Conservation (phyloP, 768 basidiomycete genomes). For the Psilocybe cyanescens region DNA sequence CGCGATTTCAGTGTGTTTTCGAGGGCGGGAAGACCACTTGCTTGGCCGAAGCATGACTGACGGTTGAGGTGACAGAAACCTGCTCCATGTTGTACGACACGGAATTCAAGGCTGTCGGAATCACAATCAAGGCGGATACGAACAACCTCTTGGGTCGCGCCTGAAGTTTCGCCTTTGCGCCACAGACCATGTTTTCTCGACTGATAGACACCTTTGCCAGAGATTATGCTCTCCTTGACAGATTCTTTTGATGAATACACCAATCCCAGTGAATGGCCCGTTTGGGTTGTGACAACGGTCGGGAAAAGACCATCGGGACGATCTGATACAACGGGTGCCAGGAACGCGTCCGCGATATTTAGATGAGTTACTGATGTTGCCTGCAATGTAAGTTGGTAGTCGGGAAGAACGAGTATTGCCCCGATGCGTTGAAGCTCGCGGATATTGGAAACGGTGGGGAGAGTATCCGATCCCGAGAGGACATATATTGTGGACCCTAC, state of each 20-base stretch:
- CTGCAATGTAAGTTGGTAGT: constrained; percentile 66
- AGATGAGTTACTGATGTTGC: constrained; percentile 59
- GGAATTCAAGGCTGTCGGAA: constrained; percentile 88
- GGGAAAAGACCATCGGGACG: constrained; percentile 92
- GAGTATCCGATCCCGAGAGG: constrained; percentile 46
- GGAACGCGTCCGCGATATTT: constrained; percentile 84
- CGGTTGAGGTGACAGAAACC: constrained; percentile 95
- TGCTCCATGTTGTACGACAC: constrained; percentile 84
- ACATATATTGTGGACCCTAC: constrained; percentile 65
- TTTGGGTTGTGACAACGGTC: constrained; percentile 85
- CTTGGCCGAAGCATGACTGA: constrained; percentile 86
- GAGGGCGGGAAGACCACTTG: constrained; percentile 78
- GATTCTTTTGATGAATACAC: constrained; percentile 94
- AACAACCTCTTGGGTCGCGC: constrained; percentile 87
- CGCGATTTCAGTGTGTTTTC: constrained; percentile 80
- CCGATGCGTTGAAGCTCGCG: constrained; percentile 60
- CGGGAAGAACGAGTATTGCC: constrained; percentile 73
- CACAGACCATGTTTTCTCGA: constrained; percentile 95
- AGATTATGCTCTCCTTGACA: constrained; percentile 81
- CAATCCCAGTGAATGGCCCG: constrained; percentile 82
- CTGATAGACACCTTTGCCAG: constrained; percentile 94
- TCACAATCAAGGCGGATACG: constrained; percentile 91
- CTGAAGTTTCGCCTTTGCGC: constrained; percentile 97
- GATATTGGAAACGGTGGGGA: constrained; percentile 64
- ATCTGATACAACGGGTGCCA: constrained; percentile 82